Percentiles rank a stretch among this genome's conserved stretches.
phyloP scores from a whole-genome alignment of 768 basidiomycete species.

The Lactarius quietus region DNA sequence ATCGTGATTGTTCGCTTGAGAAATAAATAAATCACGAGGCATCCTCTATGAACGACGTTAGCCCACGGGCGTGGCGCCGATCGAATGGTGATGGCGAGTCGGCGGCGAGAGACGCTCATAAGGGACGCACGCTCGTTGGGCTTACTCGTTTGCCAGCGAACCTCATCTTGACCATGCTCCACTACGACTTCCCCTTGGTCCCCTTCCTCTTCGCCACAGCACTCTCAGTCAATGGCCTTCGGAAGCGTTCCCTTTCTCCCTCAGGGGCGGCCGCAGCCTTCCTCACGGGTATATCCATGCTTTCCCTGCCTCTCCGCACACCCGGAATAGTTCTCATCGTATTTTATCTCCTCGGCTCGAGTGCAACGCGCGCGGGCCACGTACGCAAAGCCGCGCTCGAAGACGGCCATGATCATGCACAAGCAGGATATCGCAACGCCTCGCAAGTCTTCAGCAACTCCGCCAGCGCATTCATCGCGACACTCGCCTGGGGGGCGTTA shows the following conservation, averaged over 20 bases:
- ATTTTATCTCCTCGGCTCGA: conserved; percentile 77
- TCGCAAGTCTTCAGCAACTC: conserved; percentile 87
- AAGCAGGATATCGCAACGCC: conserved; percentile 69
- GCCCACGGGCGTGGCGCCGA: neutral
- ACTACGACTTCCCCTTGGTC: conserved; percentile 36
- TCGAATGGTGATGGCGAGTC: neutral
- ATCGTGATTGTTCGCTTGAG: neutral
- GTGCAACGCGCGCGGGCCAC: conserved; percentile 86
- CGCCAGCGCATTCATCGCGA: conserved; percentile 55
- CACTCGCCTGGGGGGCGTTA: conserved; percentile 57
- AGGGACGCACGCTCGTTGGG: neutral
- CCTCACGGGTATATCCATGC: conserved; percentile 65
- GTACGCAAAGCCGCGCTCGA: conserved; percentile 70
- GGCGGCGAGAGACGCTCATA: neutral
- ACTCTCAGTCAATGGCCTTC: conserved; percentile 65
- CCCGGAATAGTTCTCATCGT: conserved; percentile 66
- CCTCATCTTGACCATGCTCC: conserved; percentile 19
- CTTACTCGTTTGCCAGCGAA: neutral
- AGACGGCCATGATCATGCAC: conserved; percentile 64
- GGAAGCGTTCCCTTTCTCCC: conserved; percentile 69
- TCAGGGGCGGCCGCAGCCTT: conserved; percentile 78
- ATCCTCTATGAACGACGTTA: neutral
- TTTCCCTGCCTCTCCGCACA: conserved; percentile 61
- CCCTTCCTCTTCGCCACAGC: conserved; percentile 48
- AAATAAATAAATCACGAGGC: neutral